Percentiles rank a stretch among this genome's conserved stretches.
Evolutionary conservation across 2,329 filamentous ascomycete genomes (phyloP).

Genomic region (Monosporascus sp.): DNA sequence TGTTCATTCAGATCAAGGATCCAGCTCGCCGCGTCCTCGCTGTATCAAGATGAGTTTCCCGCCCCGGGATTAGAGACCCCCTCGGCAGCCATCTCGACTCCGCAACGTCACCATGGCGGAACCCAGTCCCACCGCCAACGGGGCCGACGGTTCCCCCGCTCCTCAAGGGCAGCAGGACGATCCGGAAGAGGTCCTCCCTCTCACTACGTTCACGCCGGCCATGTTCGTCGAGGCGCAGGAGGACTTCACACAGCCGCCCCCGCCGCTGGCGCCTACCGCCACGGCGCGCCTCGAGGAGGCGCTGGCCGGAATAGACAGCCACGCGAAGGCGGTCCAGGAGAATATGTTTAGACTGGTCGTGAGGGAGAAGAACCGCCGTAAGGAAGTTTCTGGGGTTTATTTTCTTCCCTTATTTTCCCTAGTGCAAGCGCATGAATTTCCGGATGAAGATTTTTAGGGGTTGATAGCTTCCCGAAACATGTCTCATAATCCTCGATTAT

Average conservation of each 20-base stretch:
- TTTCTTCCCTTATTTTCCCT: no score
- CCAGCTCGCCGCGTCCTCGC: neutral
- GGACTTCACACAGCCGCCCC: slow-evolving; percentile 23
- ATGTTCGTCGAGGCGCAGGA: slow-evolving; percentile 3
- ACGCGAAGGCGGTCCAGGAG: slow-evolving; percentile 16
- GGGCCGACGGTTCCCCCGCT: neutral
- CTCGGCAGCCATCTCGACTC: neutral
- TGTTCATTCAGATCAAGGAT: neutral
- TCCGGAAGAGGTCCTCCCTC: slow-evolving; percentile 16
- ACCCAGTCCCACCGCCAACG: neutral
- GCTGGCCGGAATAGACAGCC: slow-evolving; percentile 18
- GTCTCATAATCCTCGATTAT: neutral
- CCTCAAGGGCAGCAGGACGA: slow-evolving; percentile 9
- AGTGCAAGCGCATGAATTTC: no score
- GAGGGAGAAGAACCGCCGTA: slow-evolving; percentile 13
- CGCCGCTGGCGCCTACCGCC: slow-evolving; percentile 13
- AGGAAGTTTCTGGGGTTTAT: neutral
- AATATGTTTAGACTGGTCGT: slow-evolving; percentile 17
- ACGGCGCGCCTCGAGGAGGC: slow-evolving; percentile 4
- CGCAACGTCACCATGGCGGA: neutral
- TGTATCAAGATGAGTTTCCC: neutral
- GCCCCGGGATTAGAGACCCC: neutral
- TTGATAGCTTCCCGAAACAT: neutral
- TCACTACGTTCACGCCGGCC: slow-evolving; percentile 21
- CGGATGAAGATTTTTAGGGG: no score